Percentiles rank a stretch among this genome's conserved stretches.
phyloP scores from a whole-genome alignment of 2,329 filamentous ascomycete genomes.

The Orbilia brochopaga region DNA sequence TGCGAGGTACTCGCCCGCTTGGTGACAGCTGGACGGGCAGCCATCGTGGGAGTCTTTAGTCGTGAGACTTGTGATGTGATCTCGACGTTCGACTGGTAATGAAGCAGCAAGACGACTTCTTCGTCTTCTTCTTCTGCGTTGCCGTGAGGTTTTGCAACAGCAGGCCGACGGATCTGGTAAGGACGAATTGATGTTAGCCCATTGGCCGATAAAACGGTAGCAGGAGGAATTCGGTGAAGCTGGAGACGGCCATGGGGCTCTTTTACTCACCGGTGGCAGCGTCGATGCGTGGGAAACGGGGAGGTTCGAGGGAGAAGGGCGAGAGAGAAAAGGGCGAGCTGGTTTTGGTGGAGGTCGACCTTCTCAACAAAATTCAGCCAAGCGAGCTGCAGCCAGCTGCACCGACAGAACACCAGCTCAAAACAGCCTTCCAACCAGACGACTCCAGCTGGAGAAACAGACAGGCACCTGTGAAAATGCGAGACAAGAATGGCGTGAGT shows the following conservation, averaged over 20 bases:
- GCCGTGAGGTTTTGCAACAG: slow-evolving; percentile 26
- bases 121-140: background rate
- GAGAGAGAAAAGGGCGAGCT: slow-evolving; percentile 13
- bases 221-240: slow-evolving; percentile 6
- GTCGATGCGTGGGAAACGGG: slow-evolving; percentile 7
- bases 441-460: background rate
- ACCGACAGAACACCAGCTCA: background rate
- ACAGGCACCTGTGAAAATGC: background rate
- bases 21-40: slow-evolving; percentile 36
- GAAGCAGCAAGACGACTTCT: background rate
- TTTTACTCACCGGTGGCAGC: background rate
- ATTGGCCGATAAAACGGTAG: slow-evolving; percentile 21
- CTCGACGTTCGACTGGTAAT: background rate
- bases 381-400: slow-evolving; percentile 20
- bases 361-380: slow-evolving; percentile 51
- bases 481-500: background rate
- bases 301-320: background rate
- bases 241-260: background rate
- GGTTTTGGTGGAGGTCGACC: background rate
- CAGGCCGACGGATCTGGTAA: slow-evolving; percentile 15
- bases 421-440: background rate
- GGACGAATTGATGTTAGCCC: slow-evolving; percentile 23
- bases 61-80: background rate
- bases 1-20: slow-evolving; percentile 59
- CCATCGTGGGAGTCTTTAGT: slow-evolving; percentile 20